Evolutionary conservation across 2,329 filamentous ascomycete species (phyloP).

Genomic region (Aspergillus ruber): DNA sequence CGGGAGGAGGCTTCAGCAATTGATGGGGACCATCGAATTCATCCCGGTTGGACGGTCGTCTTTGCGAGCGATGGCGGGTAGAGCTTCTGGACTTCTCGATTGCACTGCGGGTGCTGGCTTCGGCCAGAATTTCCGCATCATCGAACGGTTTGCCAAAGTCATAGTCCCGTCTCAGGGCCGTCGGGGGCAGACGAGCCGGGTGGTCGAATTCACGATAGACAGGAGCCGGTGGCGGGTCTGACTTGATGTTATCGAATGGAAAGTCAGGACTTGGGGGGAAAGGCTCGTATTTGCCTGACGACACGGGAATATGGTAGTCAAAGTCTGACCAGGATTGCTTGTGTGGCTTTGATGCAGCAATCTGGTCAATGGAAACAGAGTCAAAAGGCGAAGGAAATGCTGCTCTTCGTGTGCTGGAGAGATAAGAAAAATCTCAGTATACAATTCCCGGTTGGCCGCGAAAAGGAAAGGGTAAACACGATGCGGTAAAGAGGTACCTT

Average conservation of each 20-base stretch:
- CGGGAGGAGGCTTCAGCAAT: constrained; percentile 65
- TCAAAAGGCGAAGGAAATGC: constrained; percentile 23
- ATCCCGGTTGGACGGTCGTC: constrained; percentile 72
- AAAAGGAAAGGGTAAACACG: not conserved
- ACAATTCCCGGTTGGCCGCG: not conserved
- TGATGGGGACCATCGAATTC: constrained; percentile 87
- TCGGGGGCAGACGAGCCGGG: constrained; percentile 23
- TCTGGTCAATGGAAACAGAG: constrained; percentile 22
- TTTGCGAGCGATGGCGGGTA: constrained; percentile 44
- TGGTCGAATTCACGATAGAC: constrained; percentile 31
- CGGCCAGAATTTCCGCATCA: constrained; percentile 30
- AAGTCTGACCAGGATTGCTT: constrained; percentile 22
- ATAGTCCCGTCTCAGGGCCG: constrained; percentile 27
- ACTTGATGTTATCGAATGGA: constrained; percentile 16
- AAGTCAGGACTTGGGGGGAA: constrained; percentile 24
- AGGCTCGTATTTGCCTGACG: constrained; percentile 21
- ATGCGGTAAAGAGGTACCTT: constrained; percentile 25
- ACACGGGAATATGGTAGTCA: constrained; percentile 23
- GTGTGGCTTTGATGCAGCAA: constrained; percentile 12
- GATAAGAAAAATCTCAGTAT: constrained; percentile 12
- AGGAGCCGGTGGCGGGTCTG: constrained; percentile 1
- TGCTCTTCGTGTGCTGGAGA: constrained; percentile 25
- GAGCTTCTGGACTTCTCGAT: constrained; percentile 25
- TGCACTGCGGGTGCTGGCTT: constrained; percentile 27
- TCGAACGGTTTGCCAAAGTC: constrained; percentile 27